phyloP scores from a whole-genome alignment of 306 rosid species.

The Calophaca sinica region DNA sequence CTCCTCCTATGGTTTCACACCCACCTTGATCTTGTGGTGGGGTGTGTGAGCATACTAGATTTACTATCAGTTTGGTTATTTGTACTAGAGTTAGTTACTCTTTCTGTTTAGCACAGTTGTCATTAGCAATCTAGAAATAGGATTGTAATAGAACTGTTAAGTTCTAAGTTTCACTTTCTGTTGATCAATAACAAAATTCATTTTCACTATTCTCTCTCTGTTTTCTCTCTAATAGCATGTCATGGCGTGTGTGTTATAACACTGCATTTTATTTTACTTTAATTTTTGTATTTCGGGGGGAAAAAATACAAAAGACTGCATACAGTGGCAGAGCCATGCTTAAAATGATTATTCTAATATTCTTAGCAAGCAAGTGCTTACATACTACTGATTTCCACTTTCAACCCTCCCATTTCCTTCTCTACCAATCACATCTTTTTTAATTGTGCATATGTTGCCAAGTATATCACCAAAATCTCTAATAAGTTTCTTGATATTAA shows the following conservation, averaged over 20 bases:
- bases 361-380: not conserved
- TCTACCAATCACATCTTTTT: slow-evolving; percentile 4
- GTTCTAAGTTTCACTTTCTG: too few species aligned
- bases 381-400: not conserved
- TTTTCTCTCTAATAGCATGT: not conserved
- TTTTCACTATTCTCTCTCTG: too few species aligned
- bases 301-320: not conserved
- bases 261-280: slow-evolving; percentile 30
- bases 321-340: not conserved
- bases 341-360: not conserved
- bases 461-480: not conserved
- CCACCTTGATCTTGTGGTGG: too few species aligned
- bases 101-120: too few species aligned
- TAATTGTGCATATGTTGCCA: not conserved
- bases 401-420: not conserved
- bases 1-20: too few species aligned
- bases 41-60: too few species aligned
- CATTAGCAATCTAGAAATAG: too few species aligned
- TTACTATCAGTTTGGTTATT: too few species aligned
- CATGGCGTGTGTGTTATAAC: not conserved
- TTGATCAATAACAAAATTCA: too few species aligned
- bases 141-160: too few species aligned
- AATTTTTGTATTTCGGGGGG: slow-evolving; percentile 14
- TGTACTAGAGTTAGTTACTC: too few species aligned
- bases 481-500: not conserved